Conservation (phyloP, 2,329 filamentous ascomycete genomes). For the Hyphodiscus sp. region DNA sequence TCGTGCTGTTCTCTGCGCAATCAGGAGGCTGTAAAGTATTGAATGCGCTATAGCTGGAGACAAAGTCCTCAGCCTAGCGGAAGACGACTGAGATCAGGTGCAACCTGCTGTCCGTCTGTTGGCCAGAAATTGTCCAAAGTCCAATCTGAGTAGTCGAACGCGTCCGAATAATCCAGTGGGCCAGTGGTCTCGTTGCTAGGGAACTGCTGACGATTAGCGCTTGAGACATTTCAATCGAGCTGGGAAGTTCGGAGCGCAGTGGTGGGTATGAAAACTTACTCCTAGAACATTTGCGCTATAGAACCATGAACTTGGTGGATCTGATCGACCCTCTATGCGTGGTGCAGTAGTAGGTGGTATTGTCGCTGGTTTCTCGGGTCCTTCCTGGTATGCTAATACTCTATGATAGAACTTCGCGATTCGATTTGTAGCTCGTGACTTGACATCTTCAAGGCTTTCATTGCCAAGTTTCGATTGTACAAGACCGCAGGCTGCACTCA, state of each 20-base stretch:
- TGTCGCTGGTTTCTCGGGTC: not conserved
- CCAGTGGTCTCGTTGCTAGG: not conserved
- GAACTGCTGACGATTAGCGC: not conserved
- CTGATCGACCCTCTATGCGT: not conserved
- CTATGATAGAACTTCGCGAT: not conserved
- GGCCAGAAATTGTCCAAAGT: not conserved
- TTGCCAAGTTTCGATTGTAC: not conserved
- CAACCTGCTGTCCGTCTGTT: not conserved
- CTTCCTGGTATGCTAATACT: not conserved
- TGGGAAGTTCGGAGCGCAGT: not conserved
- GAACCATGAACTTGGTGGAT: not conserved
- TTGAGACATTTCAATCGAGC: not conserved
- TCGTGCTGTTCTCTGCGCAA: too few species aligned
- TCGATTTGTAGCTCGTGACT: not conserved
- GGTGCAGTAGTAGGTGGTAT: not conserved
- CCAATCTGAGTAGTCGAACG: not conserved
- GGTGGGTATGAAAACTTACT: not conserved
- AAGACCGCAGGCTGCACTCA: not conserved
- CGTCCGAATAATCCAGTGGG: not conserved
- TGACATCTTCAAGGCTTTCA: not conserved
- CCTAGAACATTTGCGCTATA: not conserved
- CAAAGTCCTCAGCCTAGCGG: too few species aligned
- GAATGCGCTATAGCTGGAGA: too few species aligned
- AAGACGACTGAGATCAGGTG: too few species aligned
- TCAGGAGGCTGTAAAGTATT: too few species aligned